Evolutionary conservation across 345 rosid species (phyloP).

Genomic region (Zanthoxylum bungeanum): DNA sequence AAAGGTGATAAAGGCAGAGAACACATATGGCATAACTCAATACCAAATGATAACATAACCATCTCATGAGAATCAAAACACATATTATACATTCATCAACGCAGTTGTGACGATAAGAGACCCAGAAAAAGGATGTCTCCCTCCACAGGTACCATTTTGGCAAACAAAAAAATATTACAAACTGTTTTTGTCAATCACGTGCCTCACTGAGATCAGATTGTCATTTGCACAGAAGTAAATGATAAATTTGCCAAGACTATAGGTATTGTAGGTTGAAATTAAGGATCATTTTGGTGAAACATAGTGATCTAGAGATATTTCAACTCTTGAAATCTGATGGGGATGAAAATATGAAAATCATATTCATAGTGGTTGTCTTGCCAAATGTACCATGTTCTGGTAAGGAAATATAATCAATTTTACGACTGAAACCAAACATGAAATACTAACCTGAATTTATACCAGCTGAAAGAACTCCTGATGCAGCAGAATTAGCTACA

Average conservation of each 20-base stretch:
- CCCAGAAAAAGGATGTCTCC: neutral
- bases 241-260: neutral
- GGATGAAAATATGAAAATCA: neutral
- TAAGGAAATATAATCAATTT: neutral
- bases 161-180: neutral
- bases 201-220: neutral
- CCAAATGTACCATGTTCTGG: neutral
- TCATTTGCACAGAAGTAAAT: neutral
- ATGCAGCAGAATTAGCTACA: conserved; percentile 92
- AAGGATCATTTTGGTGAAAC: neutral
- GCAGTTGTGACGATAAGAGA: neutral
- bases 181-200: neutral
- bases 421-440: neutral
- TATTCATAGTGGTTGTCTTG: neutral
- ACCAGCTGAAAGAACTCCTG: conserved; percentile 98
- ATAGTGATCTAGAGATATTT: neutral
- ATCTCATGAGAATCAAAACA: neutral
- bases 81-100: neutral
- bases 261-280: neutral
- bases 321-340: neutral
- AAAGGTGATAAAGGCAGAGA: neutral
- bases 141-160: neutral
- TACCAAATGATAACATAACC: neutral
- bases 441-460: conserved; percentile 65
- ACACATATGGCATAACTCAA: neutral